Conservation (phyloP, 805 yeast genomes). For the Candida dajiaensis region DNA sequence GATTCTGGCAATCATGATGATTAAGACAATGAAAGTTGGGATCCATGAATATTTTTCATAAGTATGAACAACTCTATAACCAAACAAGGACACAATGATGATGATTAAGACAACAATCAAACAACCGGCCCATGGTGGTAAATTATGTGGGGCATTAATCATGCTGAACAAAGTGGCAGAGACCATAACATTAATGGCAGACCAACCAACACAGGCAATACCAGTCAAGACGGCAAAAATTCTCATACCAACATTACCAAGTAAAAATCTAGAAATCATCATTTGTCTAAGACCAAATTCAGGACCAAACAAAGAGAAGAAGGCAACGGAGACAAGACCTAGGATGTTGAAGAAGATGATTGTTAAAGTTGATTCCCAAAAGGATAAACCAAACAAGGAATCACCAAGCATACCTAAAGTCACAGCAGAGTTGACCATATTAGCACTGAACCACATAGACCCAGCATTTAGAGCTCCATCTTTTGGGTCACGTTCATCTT, state of each 20-base stretch:
- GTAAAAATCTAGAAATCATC: conserved; percentile 69
- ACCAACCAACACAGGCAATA: conserved; percentile 91
- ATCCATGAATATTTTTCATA: conserved; percentile 88
- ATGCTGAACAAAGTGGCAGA: conserved; percentile 78
- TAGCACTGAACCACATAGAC: conserved; percentile 88
- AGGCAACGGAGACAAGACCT: conserved; percentile 77
- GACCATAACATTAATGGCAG: conserved; percentile 84
- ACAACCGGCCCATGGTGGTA: conserved; percentile 92
- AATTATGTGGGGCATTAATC: conserved; percentile 49
- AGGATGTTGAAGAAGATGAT: conserved; percentile 68
- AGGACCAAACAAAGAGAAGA: conserved; percentile 76
- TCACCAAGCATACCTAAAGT: conserved; percentile 70
- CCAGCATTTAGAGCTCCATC: conserved; percentile 60
- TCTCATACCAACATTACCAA: conserved; percentile 72
- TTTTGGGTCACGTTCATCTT: conserved; percentile 65
- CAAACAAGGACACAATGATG: conserved; percentile 70
- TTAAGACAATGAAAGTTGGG: conserved; percentile 65
- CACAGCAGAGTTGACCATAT: conserved; percentile 78
- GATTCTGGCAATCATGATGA: conserved; percentile 74
- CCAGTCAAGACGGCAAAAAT: conserved; percentile 72
- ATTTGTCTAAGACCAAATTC: conserved; percentile 83
- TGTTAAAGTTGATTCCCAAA: conserved; percentile 62
- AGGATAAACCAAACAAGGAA: conserved; percentile 57
- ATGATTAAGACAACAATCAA: conserved; percentile 63
- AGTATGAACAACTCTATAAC: conserved; percentile 72